These are phyloP conservation scores for Diaporthe citri DNA, from an alignment of 2,329 filamentous ascomycete species.

Conservation along the genomic window DNA sequence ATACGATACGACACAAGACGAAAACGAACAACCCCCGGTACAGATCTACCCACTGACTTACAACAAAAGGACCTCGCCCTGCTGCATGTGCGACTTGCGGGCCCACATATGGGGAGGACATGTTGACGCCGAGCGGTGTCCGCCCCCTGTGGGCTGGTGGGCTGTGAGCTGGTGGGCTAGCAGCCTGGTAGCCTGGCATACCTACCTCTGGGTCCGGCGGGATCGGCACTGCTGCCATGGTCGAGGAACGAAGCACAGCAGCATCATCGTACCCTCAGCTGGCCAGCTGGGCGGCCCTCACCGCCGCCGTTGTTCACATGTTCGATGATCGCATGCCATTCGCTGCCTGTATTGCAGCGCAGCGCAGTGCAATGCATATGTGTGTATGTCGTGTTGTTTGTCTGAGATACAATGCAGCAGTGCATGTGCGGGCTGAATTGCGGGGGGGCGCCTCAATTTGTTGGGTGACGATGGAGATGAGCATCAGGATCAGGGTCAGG, in stretches of 20 bases:
- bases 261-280: slow-evolving; percentile 4
- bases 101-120: background rate
- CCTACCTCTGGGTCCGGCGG: background rate
- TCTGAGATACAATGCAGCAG: background rate
- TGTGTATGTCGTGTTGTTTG: slow-evolving; percentile 13
- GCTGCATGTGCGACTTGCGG: slow-evolving; percentile 9
- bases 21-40: slow-evolving; percentile 6
- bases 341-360: slow-evolving; percentile 6
- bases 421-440: background rate
- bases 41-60: background rate
- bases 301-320: slow-evolving; percentile 20
- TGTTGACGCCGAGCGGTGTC: slow-evolving; percentile 15
- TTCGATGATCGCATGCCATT: background rate
- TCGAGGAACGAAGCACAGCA: slow-evolving; percentile 10
- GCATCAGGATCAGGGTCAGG: background rate
- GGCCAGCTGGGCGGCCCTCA: slow-evolving; percentile 21
- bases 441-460: background rate
- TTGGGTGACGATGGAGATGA: background rate
- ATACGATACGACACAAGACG: slow-evolving; percentile 14
- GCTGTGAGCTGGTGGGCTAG: background rate
- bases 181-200: background rate
- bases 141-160: background rate
- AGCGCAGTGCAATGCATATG: slow-evolving; percentile 1
- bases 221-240: slow-evolving; percentile 26
- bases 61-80: slow-evolving; percentile 7